Evolutionary conservation across 257 asterid genomes (phyloP).

Genomic region (Solanum ossicruentum): DNA sequence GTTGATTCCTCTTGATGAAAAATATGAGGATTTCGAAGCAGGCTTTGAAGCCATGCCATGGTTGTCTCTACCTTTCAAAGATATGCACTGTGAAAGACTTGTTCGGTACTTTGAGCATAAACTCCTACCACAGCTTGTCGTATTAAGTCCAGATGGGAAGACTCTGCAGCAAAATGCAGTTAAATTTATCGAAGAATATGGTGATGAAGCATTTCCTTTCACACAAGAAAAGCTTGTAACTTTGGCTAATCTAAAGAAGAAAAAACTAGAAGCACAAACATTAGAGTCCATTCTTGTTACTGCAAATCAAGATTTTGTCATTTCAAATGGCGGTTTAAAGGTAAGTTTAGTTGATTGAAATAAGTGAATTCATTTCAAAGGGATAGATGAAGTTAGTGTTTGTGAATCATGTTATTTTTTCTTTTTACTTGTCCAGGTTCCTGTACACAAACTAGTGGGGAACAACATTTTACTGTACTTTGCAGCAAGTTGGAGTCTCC

Average conservation of each 20-base stretch:
- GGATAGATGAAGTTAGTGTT: not conserved
- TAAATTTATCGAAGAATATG: conserved; percentile 21
- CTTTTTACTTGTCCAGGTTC: conserved; percentile 3
- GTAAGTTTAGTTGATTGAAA: not conserved
- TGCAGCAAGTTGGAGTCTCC: conserved; percentile 28
- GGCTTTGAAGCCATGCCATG: conserved; percentile 14
- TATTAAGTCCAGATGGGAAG: conserved; percentile 22
- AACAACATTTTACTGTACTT: conserved; percentile 20
- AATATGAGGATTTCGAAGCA: conserved; percentile 7
- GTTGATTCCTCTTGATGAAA: conserved; percentile 9
- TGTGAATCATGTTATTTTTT: not conserved
- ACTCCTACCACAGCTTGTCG: conserved; percentile 10
- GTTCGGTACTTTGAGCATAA: conserved; percentile 9
- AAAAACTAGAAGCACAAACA: conserved; percentile 17
- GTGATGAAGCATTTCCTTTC: conserved; percentile 20
- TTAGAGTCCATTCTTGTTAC: conserved; percentile 17
- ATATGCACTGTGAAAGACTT: conserved; percentile 9
- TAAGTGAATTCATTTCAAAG: not conserved
- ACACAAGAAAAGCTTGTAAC: conserved; percentile 6
- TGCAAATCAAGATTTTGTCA: conserved; percentile 13
- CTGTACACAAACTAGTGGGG: conserved; percentile 19
- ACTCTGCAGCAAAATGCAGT: conserved; percentile 11
- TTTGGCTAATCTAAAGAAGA: conserved; percentile 9
- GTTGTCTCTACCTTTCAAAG: conserved; percentile 22
- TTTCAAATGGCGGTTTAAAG: conserved; percentile 14